Evolutionary conservation across 2,329 filamentous ascomycete genomes (phyloP).

Genomic region (Colletotrichum sidae): DNA sequence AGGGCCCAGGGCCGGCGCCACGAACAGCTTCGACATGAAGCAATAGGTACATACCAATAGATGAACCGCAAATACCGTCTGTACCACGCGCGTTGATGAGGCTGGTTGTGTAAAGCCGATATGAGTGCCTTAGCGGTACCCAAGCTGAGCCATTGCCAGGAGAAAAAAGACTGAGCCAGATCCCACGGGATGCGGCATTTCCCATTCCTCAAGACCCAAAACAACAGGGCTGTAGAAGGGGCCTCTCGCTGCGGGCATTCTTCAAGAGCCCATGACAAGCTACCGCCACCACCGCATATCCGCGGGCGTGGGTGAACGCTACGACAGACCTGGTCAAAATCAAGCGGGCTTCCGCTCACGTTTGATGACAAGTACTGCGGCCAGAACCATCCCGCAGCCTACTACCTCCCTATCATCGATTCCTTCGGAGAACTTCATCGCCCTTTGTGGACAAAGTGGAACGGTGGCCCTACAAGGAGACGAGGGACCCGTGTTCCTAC

Average conservation of each 20-base stretch:
- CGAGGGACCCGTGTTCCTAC: neutral
- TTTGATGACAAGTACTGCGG: conserved; percentile 14
- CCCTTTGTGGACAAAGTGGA: neutral
- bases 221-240: neutral
- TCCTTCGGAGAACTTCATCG: conserved; percentile 5
- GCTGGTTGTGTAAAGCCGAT: conserved; percentile 1
- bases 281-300: conserved; percentile 1
- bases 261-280: neutral
- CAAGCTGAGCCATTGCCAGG: neutral
- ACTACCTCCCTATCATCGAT: conserved; percentile 1
- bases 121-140: neutral
- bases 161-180: conserved; percentile 1
- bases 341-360: conserved; percentile 7
- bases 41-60: too few species aligned
- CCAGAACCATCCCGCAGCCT: neutral
- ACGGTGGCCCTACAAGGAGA: conserved; percentile 6
- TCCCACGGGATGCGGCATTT: conserved; percentile 19
- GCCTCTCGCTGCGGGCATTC: neutral
- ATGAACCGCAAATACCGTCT: too few species aligned
- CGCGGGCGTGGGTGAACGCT: neutral
- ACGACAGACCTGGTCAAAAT: conserved; percentile 9
- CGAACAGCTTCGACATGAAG: too few species aligned
- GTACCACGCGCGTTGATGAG: neutral
- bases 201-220: neutral
- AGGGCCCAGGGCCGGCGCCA: neutral